Evolutionary conservation across 2,329 filamentous ascomycete genomes (phyloP).

Genomic region (Fusarium graminum): DNA sequence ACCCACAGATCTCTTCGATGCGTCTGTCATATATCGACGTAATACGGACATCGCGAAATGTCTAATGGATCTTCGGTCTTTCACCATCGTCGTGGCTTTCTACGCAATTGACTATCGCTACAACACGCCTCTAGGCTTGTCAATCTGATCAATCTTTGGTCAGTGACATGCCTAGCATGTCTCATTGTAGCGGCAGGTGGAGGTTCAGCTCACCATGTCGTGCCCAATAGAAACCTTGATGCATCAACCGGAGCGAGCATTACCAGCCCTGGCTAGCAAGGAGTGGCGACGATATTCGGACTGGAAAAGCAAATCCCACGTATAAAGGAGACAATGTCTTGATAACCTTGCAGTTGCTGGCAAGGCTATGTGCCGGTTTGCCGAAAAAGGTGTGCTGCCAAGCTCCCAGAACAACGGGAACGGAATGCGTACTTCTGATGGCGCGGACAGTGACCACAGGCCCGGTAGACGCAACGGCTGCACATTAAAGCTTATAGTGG

Average conservation of each 20-base stretch:
- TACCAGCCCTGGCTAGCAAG: constrained; percentile 11
- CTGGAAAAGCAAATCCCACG: constrained; percentile 33
- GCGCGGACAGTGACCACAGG: constrained; percentile 38
- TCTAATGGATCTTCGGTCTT: constrained; percentile 16
- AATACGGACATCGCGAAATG: constrained; percentile 5
- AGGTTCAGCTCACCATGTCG: constrained; percentile 23
- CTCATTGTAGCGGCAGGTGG: constrained; percentile 22
- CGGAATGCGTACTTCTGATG: constrained; percentile 34
- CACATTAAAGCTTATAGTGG: constrained; percentile 9
- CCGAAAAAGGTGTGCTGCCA: constrained; percentile 46
- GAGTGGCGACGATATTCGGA: constrained; percentile 19
- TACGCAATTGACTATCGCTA: constrained; percentile 40
- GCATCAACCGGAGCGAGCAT: constrained; percentile 17
- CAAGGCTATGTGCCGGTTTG: constrained; percentile 40
- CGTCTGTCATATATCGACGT: constrained; percentile 24
- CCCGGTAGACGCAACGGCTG: constrained; percentile 34
- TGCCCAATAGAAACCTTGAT: constrained; percentile 29
- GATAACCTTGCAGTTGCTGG: constrained; percentile 6
- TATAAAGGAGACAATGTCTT: constrained; percentile 16
- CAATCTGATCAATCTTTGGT: constrained; percentile 3
- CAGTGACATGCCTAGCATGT: constrained; percentile 4
- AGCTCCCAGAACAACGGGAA: constrained; percentile 31
- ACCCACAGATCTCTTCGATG: constrained; percentile 4
- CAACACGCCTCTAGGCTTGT: constrained; percentile 1
- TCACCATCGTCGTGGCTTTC: constrained; percentile 44